A percentile compares a stretch with the other conserved stretches of the same genome.
Conservation (phyloP, 805 yeast genomes). For the Yamadazyma paraphyllophila region DNA sequence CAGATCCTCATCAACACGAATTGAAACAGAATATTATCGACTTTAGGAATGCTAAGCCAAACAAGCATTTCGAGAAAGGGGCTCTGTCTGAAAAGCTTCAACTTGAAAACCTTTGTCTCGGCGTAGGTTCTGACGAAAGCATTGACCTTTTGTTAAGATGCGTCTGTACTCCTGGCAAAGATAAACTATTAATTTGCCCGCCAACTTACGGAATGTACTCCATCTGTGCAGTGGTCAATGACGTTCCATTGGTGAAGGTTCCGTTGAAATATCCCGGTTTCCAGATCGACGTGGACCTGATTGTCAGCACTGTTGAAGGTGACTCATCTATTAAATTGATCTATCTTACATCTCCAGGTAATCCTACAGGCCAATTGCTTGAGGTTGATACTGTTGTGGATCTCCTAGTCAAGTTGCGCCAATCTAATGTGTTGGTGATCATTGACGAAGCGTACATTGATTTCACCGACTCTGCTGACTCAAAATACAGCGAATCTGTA, state of each 20-base stretch:
- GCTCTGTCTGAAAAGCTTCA: conserved; percentile 26
- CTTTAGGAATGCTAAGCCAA: conserved; percentile 61
- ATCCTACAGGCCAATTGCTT: conserved; percentile 81
- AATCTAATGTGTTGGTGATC: conserved; percentile 76
- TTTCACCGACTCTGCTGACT: conserved; percentile 42
- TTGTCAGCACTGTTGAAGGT: conserved; percentile 47
- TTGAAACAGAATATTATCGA: conserved; percentile 70
- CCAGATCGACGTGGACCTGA: conserved; percentile 53
- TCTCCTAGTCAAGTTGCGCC: conserved; percentile 47
- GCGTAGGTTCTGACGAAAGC: conserved; percentile 97
- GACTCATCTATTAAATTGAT: conserved; percentile 71
- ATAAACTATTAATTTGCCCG: conserved; percentile 81
- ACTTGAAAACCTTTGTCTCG: conserved; percentile 78
- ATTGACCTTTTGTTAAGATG: conserved; percentile 87
- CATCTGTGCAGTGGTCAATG: conserved; percentile 87
- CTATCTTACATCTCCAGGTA: conserved; percentile 93
- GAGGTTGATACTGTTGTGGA: conserved; percentile 32
- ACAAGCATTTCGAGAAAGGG: conserved; percentile 14
- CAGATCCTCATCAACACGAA: conserved; percentile 90
- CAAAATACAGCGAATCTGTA: conserved; percentile 41
- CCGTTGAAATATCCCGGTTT: conserved; percentile 58
- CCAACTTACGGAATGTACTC: conserved; percentile 98
- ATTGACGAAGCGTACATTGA: conserved; percentile 96
- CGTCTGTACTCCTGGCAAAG: conserved; percentile 76
- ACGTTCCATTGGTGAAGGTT: conserved; percentile 71